These are phyloP conservation scores for Chaetothyriales sp. DNA, from an alignment of 2,329 filamentous ascomycete genomes.

Conservation along the genomic window DNA sequence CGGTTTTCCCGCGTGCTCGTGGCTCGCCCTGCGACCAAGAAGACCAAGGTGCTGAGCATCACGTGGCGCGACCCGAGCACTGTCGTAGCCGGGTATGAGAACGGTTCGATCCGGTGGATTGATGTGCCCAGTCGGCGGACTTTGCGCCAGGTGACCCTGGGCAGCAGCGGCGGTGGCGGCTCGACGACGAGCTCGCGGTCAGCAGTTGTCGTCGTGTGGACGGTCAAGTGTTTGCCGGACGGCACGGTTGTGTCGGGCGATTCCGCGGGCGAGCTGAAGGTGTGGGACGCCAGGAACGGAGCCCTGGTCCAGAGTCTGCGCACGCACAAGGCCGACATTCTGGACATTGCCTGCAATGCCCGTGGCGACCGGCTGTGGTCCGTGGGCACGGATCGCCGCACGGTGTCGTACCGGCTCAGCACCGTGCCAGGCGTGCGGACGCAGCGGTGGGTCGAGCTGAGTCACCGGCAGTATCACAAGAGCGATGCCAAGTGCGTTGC, in stretches of 20 bases:
- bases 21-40: slow-evolving; percentile 58
- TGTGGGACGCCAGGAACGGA: slow-evolving; percentile 89
- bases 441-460: slow-evolving; percentile 66
- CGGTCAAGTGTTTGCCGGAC: slow-evolving; percentile 71
- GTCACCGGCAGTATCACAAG: slow-evolving; percentile 70
- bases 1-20: slow-evolving; percentile 63
- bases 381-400: slow-evolving; percentile 79
- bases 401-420: slow-evolving; percentile 59
- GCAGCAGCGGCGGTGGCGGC: slow-evolving; percentile 67
- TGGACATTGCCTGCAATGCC: slow-evolving; percentile 68
- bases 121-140: slow-evolving; percentile 66
- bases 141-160: slow-evolving; percentile 70
- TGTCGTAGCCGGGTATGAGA: slow-evolving; percentile 83
- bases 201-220: slow-evolving; percentile 62
- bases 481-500: slow-evolving; percentile 95
- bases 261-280: slow-evolving; percentile 79
- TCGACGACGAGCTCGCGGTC: slow-evolving; percentile 29
- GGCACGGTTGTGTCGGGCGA: slow-evolving; percentile 90
- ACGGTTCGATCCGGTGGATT: slow-evolving; percentile 84
- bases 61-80: slow-evolving; percentile 72
- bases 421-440: slow-evolving; percentile 31
- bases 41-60: slow-evolving; percentile 77
- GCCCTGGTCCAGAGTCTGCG: slow-evolving; percentile 74
- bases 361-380: slow-evolving; percentile 75
- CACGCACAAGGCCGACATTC: slow-evolving; percentile 74